Base-by-base conservation (phyloP, 306 rosid species). In the Styphnolobium japonicum region DNA sequence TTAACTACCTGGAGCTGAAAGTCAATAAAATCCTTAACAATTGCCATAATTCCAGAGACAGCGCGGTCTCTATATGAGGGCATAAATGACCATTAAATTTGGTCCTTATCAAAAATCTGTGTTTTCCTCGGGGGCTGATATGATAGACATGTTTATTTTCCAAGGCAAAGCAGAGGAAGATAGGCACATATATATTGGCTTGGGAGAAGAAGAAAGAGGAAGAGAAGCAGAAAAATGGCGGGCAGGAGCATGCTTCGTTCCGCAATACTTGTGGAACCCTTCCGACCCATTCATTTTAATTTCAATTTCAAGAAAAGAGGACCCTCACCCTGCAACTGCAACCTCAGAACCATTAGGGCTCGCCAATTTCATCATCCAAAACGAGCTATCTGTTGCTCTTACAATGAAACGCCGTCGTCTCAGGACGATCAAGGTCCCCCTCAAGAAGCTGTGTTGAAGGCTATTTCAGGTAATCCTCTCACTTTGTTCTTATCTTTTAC, bases 341-440 rank as follows among this genome's bases (percentile, higher is more conserved):
- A 78, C 4, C 40, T 46, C 37, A 22, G 70, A 77, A 65, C 79
- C 55, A 1, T 51, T 73, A 76, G 78, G 67, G 67, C 76, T 83
- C 86, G 86, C 16, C 71, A 68, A 9, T 86, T 87, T 80, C 92
- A 84, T 65, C 71, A 80, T 19, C 53, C 68, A 6, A 81, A 27
- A 70, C 83, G 61, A 75, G 61, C 87, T 39, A 80, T 89, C 52
- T 72, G 78, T 56, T 91, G 93, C 87, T 86, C 92, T 78, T 58
- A 79, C 78, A 73, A 72, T 53, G 93, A 85, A 39, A 72, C 86
- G 45, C 76, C 92, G 0, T 70, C 85, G 12, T 83, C 86, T 83
- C 92, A 88, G 25, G 98, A 95, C 67, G 99, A 89, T 67, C 99
- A 91, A 78, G 92, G 85, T 72, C 99, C 98, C 1, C 99, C 99